Evolutionary conservation across 306 rosid species (phyloP), one percentile per base, ranked within the genome.

Genomic region (Pterocarpus santalinus): DNA sequence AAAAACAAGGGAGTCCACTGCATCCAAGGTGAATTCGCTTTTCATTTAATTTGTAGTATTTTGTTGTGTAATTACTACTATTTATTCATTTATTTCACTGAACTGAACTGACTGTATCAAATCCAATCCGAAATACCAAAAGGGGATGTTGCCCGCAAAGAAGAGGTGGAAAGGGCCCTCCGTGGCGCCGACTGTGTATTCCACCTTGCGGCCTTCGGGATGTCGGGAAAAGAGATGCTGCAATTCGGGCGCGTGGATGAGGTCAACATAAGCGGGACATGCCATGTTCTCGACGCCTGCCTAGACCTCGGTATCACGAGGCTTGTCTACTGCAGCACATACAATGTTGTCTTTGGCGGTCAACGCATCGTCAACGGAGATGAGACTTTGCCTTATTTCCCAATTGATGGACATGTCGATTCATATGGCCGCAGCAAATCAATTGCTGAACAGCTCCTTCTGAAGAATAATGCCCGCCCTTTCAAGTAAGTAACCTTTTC

Each of bases 221-320:
- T 93, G 94, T 95, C 99, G 0, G 99, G 99, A 2, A 95, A 93
- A 65, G 92, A 95, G 88, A 93, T 95, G 97, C 91, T 93, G 67
- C 99, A 93, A 56, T 86, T 91, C 0, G 87, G 94, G 44, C 94
- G 95, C 8, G 87, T 91, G 32, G 99, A 95, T 62, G 76, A 87
- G 73, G 95, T 93, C 32, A 95, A 95, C 80, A 90, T 95, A 30
- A 91, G 84, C 36, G 99, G 99, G 30, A 95, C 99, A 17, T 91
- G 95, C 63, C 90, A 86, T 81, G 80, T 95, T 43, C 51, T 95
- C 36, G 98, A 95, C 15, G 89, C 94, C 46, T 95, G 97, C 85
- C 85, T 93, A 15, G 86, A 93, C 53, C 86, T 77, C 38, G 90
- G 88, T 22, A 61, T 95, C 71, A 76, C 34, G 69, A 88, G 99